Percentiles rank a stretch among this genome's conserved stretches.
phyloP scores from a whole-genome alignment of 2,329 filamentous ascomycete genomes.

The Fusarium lateritium region DNA sequence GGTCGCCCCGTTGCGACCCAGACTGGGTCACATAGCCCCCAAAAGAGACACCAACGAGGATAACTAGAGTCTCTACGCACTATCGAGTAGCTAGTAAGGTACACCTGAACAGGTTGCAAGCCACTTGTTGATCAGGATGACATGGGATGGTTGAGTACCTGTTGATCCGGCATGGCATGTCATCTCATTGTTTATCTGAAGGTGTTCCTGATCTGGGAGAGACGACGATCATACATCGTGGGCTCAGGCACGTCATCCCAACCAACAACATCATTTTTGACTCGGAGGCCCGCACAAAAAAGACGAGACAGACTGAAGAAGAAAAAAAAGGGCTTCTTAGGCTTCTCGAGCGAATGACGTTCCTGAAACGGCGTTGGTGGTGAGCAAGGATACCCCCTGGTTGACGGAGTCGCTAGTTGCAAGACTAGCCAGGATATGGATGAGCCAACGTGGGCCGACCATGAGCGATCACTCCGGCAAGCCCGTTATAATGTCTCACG shows the following conservation, averaged over 20 bases:
- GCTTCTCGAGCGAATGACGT: slow-evolving; percentile 46
- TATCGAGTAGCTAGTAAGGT: slow-evolving; percentile 38
- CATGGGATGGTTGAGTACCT: no score
- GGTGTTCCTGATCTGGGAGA: neutral
- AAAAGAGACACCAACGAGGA: slow-evolving; percentile 11
- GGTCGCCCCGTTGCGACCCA: slow-evolving; percentile 13
- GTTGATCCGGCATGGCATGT: no score
- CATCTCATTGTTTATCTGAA: no score
- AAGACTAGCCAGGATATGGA: slow-evolving; percentile 45
- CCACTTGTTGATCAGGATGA: slow-evolving; percentile 1
- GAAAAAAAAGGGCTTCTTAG: slow-evolving; percentile 11
- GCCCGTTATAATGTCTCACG: slow-evolving; percentile 51
- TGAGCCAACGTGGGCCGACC: slow-evolving; percentile 44
- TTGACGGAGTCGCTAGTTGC: slow-evolving; percentile 35
- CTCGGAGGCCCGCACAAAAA: slow-evolving; percentile 8
- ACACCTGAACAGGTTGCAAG: slow-evolving; percentile 27
- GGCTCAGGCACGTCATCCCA: slow-evolving; percentile 22
- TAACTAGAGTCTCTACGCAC: slow-evolving; percentile 1
- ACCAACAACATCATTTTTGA: neutral
- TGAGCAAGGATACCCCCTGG: slow-evolving; percentile 40
- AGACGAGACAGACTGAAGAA: slow-evolving; percentile 16
- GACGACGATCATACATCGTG: slow-evolving; percentile 18
- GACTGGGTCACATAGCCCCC: slow-evolving; percentile 17
- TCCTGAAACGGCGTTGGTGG: slow-evolving; percentile 49
- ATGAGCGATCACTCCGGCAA: slow-evolving; percentile 49